Base-by-base conservation (phyloP, 2,329 filamentous ascomycete species). In the Neofusicoccum parvum region DNA sequence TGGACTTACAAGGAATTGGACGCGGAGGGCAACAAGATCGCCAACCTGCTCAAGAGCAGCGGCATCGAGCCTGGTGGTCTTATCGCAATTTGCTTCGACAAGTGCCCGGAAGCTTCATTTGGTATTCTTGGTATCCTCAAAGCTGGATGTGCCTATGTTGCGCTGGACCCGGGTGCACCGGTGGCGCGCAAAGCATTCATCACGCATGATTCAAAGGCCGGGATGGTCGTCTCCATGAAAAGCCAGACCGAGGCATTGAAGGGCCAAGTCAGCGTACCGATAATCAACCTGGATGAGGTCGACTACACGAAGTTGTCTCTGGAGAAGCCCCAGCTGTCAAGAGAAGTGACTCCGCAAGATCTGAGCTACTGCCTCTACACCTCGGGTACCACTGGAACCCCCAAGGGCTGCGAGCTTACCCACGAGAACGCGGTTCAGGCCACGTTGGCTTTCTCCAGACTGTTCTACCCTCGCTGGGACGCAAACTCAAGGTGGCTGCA, bases 361-460 rank as follows among this genome's bases (percentile, higher is more conserved):
- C 87, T 87, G 0, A 92, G 90, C 70, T 96, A 96, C 74, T 94
- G 92, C 66, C 82, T 96, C 1, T 96, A 96, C 75, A 96, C 92
- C 0, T 94, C 91, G 3, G 92, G 92, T 3, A 96, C 92, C 0
- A 96, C 92, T 0, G 92, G 92, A 2, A 91, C 88, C 0, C 92
- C 93, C 0, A 96, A 96, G 71, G 92, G 92, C 1, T 97, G 93
- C 70, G 87, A 95, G 66, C 88, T 97, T 53, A 96, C 91, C 0
- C 94, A 97, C 72, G 88, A 92, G 60, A 97, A 96, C 74, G 87
- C 91, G 0, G 90, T 96, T 0, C 94, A 97, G 74, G 92, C 92
- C 32, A 92, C 97, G 87, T 85, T 94, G 63, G 88, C 93, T 0
- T 97, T 97, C 75, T 89, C 92, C 71, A 81, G 88, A 36, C 83